Evolutionary conservation across 1,284 basidiomycete species (phyloP), one percentile per base, ranked within the genome.

Genomic region (Trametes polyzona): DNA sequence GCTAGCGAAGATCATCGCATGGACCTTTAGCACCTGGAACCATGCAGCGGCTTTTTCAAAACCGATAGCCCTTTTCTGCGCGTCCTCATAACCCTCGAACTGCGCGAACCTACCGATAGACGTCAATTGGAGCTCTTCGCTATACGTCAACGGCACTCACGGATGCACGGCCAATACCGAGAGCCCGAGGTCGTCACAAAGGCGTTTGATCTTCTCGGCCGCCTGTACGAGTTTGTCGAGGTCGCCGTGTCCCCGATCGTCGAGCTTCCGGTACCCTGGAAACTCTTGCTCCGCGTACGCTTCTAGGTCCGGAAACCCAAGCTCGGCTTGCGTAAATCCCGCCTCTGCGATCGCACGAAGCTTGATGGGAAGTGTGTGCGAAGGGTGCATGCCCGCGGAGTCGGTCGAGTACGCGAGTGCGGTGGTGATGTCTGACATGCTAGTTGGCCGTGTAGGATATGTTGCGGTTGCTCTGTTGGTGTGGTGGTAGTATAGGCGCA

Each of bases 381-480:
- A 65, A 4, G 69, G 62, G 50, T 73, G 68, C 71, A 72, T 73
- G 11, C 72, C 71, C 33, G 71, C 71, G 2, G 71, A 74, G 42
- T 68, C 67, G 9, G 71, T 69, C 24, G 71, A 71, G 57, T 72
- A 73, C 1, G 67, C 63, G 17, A 62, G 48, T 6, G 51, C 33
- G 12, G 50, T 54, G 0, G 50, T 46, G 24, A 58, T 43, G 10
- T 37, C 32, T 4, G 57, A 52, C 62, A 62, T 63, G 3, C 1
- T 10, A 1, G 24, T 41, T 30, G 16, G 21, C 16, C n/a, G 26
- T 39, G 27, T 37, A 14, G 12, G 33, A 14, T 35, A 14, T 14
- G 6, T 14, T 7, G 12, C 4, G n/a, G 33, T 6, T 35, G 4
- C 12, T 24, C 14, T 26, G 42, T 7, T 7, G n/a, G n/a, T n/a